phyloP scores from a whole-genome alignment of 1,139 yeast species.

The Arxiozyma slooffiae region DNA sequence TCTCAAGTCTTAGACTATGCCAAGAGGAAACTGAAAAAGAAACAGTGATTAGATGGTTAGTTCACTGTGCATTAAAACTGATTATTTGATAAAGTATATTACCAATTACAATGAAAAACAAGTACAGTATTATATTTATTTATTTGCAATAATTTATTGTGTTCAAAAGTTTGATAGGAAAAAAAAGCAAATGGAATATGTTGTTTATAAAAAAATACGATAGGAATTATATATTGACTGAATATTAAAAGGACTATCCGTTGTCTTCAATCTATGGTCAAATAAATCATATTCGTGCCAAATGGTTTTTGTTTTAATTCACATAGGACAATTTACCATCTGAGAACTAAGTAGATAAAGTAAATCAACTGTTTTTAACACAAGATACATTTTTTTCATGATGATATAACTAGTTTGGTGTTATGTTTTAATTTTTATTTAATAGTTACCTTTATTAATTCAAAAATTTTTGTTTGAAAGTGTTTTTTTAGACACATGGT shows the following conservation, averaged over 20 bases:
- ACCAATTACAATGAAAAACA: neutral
- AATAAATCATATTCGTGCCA: neutral
- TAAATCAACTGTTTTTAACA: neutral
- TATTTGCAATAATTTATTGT: too few relatives aligned
- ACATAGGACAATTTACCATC: neutral
- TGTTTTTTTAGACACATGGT: too few relatives aligned
- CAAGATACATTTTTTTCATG: too few relatives aligned
- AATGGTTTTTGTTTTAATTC: too few relatives aligned
- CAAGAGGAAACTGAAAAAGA: conserved; percentile 39
- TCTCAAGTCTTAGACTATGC: conserved; percentile 81
- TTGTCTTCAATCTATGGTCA: neutral
- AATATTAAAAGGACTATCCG: too few relatives aligned
- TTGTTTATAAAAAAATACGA: neutral
- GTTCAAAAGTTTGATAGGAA: neutral
- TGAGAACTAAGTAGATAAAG: too few relatives aligned
- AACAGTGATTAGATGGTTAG: conserved; percentile 3
- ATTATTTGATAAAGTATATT: neutral
- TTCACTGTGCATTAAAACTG: neutral
- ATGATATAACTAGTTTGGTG: too few relatives aligned
- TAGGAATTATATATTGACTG: too few relatives aligned
- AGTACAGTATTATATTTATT: too few relatives aligned
- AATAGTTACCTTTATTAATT: neutral
- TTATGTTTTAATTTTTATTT: too few relatives aligned
- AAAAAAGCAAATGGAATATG: neutral
- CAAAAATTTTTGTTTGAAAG: too few relatives aligned